Conservation (phyloP, 805 yeast species). For the Saccharomycopsis amapae region DNA sequence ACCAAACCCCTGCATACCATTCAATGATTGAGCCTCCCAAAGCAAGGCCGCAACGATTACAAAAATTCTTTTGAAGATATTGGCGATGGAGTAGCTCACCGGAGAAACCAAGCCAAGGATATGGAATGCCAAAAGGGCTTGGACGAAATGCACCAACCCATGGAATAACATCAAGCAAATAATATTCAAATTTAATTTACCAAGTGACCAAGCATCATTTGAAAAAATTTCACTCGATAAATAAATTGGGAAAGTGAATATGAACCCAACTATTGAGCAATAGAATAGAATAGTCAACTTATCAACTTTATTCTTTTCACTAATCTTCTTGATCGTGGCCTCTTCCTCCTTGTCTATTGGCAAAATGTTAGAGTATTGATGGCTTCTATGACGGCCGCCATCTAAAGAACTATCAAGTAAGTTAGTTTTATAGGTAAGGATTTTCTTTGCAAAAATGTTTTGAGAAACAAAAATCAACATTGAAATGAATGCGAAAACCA, state of each 20-base stretch:
- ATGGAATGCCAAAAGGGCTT: constrained; percentile 70
- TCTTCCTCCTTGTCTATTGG: constrained; percentile 24
- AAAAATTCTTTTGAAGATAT: constrained; percentile 65
- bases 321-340: constrained; percentile 23
- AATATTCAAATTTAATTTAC: constrained; percentile 27
- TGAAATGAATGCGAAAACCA: constrained; percentile 34
- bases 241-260: constrained; percentile 61
- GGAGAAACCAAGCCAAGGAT: constrained; percentile 67
- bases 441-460: constrained; percentile 72
- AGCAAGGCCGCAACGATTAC: constrained; percentile 60
- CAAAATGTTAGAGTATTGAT: constrained; percentile 18
- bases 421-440: constrained; percentile 45
- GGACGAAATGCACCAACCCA: constrained; percentile 64
- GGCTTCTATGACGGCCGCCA: too few relatives aligned
- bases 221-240: constrained; percentile 42
- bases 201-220: constrained; percentile 25
- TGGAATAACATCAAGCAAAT: constrained; percentile 44
- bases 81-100: constrained; percentile 73
- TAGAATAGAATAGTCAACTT: constrained; percentile 65
- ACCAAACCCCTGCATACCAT: constrained; percentile 42
- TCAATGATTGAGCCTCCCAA: constrained; percentile 48
- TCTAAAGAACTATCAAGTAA: background rate
- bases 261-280: constrained; percentile 64
- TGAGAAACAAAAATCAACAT: constrained; percentile 65
- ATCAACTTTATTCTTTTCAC: constrained; percentile 43